Evolutionary conservation across 2,329 filamentous ascomycete species (phyloP).

Genomic region (Xylaria multiplex): DNA sequence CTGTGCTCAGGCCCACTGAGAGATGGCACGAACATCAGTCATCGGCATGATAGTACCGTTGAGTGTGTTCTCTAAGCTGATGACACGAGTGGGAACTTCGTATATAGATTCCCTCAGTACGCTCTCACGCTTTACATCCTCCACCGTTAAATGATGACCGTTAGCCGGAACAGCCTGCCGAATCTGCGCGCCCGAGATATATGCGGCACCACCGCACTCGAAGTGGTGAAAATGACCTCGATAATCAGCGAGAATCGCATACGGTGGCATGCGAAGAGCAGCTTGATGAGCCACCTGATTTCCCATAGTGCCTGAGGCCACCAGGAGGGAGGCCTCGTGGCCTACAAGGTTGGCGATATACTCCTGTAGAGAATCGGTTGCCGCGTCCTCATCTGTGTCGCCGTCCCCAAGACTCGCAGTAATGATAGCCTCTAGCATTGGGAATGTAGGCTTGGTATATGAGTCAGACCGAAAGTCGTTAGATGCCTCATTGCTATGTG

Average conservation of each 20-base stretch:
- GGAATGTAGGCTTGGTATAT: neutral
- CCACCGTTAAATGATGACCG: neutral
- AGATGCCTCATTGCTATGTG: neutral
- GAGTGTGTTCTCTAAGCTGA: neutral
- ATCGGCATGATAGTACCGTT: conserved; percentile 3
- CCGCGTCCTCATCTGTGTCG: neutral
- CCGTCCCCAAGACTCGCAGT: neutral
- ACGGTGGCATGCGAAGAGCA: neutral
- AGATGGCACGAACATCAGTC: neutral
- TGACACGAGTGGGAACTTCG: neutral
- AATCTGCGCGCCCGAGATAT: neutral
- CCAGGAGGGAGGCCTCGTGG: neutral
- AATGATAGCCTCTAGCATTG: neutral
- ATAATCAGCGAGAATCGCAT: neutral
- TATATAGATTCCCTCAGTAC: neutral
- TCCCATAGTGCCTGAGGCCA: neutral
- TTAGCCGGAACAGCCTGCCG: neutral
- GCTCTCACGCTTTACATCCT: neutral
- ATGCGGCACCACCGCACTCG: neutral
- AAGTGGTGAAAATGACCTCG: neutral
- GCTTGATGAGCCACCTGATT: conserved; percentile 2
- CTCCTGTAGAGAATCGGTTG: neutral
- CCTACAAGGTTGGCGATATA: neutral
- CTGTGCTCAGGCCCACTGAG: conserved; percentile 42
- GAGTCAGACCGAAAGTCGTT: conserved; percentile 1